Conservation (phyloP, 2,329 filamentous ascomycete species). For the Sarocladium kiliense region DNA sequence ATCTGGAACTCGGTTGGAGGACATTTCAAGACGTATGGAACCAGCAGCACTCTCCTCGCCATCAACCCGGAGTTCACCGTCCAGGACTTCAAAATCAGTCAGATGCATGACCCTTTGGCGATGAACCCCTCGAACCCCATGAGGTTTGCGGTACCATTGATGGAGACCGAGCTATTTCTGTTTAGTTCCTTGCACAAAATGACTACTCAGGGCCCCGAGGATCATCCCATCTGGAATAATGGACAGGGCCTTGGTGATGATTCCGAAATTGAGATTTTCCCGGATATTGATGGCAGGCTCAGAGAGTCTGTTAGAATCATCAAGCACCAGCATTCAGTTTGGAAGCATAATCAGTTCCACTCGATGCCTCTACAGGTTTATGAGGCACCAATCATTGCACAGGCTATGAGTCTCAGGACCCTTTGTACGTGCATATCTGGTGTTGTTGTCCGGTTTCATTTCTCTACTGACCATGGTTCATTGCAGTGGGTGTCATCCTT, state of each 20-base stretch:
- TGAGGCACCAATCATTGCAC: background rate
- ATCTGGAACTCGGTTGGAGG: constrained; percentile 4
- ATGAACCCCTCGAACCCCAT: background rate
- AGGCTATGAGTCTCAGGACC: background rate
- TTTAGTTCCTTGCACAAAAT: no score
- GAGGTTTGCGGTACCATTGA: background rate
- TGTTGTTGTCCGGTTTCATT: no score
- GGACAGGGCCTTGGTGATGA: no score
- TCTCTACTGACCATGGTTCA: no score
- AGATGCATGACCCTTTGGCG: background rate
- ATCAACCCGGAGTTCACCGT: constrained; percentile 11
- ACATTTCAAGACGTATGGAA: background rate
- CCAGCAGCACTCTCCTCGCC: constrained; percentile 9
- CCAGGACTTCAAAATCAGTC: background rate
- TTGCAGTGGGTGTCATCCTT: background rate
- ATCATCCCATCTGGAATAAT: no score
- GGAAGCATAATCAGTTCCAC: background rate
- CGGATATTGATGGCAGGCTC: no score
- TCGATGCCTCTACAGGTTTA: background rate
- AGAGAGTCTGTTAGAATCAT: no score
- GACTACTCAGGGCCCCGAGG: no score
- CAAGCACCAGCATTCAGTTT: no score
- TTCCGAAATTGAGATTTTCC: no score
- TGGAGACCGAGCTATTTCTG: background rate
- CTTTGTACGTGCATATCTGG: constrained; percentile 8